Base-by-base conservation (phyloP, 495 filamentous ascomycete species). In the Friedmanniomyces endolithicus region DNA sequence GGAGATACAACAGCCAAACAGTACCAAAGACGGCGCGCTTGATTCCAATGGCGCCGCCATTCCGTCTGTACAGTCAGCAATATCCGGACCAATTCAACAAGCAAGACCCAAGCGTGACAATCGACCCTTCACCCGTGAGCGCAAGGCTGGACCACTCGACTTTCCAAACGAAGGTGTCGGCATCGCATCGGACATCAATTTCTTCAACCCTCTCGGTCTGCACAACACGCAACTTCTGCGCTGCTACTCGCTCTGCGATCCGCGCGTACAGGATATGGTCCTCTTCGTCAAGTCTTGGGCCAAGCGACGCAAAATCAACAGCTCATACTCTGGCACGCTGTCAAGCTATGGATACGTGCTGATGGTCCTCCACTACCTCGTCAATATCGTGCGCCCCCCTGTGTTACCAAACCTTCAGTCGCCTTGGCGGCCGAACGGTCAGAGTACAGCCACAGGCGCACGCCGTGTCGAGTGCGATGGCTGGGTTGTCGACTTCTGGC, bases 331-430 rank as follows among this genome's bases (percentile, higher is more conserved):
- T 39, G 87, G 87, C 48, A 90, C 86, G 0, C 73, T 94, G 33
- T 86, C 83, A 61, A 87, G 83, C 51, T 94, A 94, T 65, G 87
- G 87, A 45, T 94, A 88, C 67, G 85, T 88, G n/a, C 72, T 94
- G 7, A 90, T 94, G 85, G 82, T 87, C n/a, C 70, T 94, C n/a
- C 87, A 94, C 64, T 92, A 88, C 60, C 80, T 94, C 29, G 74
- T 87, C 57, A 90, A 94, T 61, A 64, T 92, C 50, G 84, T 78
- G 14, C 68, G 77, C 33, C 87, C 88, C 3, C 84, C 86, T 35
- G 81, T 94, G n/a, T 75, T 82, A 41, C 85, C 82, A 0, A 94
- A 94, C 64, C 73, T 94, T 9, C 87, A 92, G 65, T 62, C 71
- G 14, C 57, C 37, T 23, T 70, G 64, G 70, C 63, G 53, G 35